phyloP scores from a whole-genome alignment of 1,284 basidiomycete genomes.

The Pyrrhoderma noxium region DNA sequence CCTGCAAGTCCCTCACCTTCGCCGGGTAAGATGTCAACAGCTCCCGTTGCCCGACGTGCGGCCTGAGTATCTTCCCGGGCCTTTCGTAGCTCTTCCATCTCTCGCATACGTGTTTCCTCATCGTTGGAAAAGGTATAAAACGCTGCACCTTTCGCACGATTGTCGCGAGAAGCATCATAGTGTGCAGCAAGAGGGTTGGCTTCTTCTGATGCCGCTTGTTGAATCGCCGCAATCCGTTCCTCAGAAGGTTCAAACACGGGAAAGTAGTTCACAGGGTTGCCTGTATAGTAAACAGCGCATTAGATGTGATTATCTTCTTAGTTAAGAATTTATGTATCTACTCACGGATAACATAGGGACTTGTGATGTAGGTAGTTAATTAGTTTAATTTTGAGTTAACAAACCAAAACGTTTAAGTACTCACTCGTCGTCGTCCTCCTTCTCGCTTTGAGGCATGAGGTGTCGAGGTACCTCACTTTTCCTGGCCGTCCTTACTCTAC shows the following conservation, averaged over 20 bases:
- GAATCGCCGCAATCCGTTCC: slow-evolving; percentile 71
- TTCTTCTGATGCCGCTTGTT: slow-evolving; percentile 67
- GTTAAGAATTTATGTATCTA: slow-evolving; percentile 15
- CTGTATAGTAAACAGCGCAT: too few relatives aligned
- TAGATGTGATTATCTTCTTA: slow-evolving; percentile 20
- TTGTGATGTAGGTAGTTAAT: slow-evolving; percentile 30
- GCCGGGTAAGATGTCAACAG: slow-evolving; percentile 50
- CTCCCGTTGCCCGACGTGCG: slow-evolving; percentile 51
- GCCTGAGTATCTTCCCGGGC: slow-evolving; percentile 67
- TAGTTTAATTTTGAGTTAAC: too few relatives aligned
- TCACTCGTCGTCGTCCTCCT: slow-evolving; percentile 31
- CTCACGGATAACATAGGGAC: slow-evolving; percentile 48
- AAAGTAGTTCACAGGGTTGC: slow-evolving; percentile 73
- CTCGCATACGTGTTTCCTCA: slow-evolving; percentile 60
- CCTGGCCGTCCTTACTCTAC: slow-evolving; percentile 58
- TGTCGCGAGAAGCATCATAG: slow-evolving; percentile 78
- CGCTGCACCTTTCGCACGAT: slow-evolving; percentile 82
- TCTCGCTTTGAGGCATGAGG: slow-evolving; percentile 35
- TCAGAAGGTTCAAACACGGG: slow-evolving; percentile 81
- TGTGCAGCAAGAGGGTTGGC: slow-evolving; percentile 67
- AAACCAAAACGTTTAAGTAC: slow-evolving; percentile 37
- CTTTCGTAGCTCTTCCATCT: slow-evolving; percentile 73
- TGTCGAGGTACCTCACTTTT: slow-evolving; percentile 75
- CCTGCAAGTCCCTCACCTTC: slow-evolving; percentile 57
- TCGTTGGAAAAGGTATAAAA: slow-evolving; percentile 86